These are phyloP conservation scores for Letharia columbiana DNA, from an alignment of 495 filamentous ascomycete genomes.

Conservation along the genomic window DNA sequence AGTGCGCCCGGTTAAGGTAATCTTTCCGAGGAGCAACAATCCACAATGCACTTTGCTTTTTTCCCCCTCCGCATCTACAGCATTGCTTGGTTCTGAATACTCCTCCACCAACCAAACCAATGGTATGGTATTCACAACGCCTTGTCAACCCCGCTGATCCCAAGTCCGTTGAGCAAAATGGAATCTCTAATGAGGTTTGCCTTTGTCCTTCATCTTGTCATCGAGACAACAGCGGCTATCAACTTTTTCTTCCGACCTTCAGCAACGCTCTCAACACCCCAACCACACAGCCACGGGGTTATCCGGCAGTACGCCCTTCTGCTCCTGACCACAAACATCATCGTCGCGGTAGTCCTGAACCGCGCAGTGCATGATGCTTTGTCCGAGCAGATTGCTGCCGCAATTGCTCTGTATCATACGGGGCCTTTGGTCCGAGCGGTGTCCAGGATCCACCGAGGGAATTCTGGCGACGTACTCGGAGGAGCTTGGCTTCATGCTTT, in stretches of 20 bases:
- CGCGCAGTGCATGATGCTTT: slow-evolving; percentile 19
- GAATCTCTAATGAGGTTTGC: slow-evolving; percentile 8
- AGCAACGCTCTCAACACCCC: slow-evolving; percentile 23
- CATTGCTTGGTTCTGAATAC: background rate
- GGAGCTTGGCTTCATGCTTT: slow-evolving; percentile 12
- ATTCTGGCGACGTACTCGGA: background rate
- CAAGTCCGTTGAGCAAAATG: background rate
- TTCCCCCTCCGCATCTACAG: too few species aligned
- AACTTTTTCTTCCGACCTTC: slow-evolving; percentile 31
- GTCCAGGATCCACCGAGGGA: slow-evolving; percentile 2
- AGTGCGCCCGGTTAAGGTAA: too few species aligned
- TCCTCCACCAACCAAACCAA: too few species aligned
- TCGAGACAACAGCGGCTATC: slow-evolving; percentile 29
- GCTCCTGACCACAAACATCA: slow-evolving; percentile 27
- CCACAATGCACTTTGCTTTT: too few species aligned
- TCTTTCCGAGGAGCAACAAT: too few species aligned
- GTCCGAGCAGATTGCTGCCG: slow-evolving; percentile 26
- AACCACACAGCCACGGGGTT: slow-evolving; percentile 25
- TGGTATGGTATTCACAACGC: too few species aligned
- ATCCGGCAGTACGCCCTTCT: slow-evolving; percentile 31
- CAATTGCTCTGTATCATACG: slow-evolving; percentile 29
- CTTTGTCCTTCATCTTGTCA: slow-evolving; percentile 27
- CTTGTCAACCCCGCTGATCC: too few species aligned
- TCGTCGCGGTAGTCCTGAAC: slow-evolving; percentile 26
- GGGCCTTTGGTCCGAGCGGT: slow-evolving; percentile 25